Conservation (phyloP, 768 basidiomycete species). For the Mycena capillaripes region DNA sequence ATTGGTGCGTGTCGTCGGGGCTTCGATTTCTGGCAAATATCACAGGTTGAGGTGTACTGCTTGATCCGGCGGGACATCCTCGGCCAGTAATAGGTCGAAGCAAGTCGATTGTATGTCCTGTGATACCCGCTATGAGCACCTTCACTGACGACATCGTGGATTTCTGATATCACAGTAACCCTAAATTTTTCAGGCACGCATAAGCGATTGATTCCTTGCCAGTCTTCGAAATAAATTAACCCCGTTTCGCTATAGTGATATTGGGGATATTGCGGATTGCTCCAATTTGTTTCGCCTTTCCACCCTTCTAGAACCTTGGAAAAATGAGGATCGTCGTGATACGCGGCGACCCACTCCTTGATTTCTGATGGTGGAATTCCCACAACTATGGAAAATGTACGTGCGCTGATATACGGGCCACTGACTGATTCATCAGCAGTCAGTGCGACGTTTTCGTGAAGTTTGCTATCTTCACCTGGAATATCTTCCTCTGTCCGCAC, state of each 20-base stretch:
- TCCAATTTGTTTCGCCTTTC: neutral
- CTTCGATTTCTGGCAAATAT: too few relatives aligned
- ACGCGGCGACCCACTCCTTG: neutral
- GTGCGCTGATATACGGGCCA: neutral
- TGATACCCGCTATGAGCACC: neutral
- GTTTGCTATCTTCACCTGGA: neutral
- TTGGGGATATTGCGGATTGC: neutral
- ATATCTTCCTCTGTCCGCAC: constrained; percentile 19
- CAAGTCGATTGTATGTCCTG: constrained; percentile 3
- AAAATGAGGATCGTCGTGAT: neutral
- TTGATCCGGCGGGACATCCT: neutral
- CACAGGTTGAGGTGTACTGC: neutral
- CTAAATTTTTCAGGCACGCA: neutral
- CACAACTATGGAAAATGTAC: neutral
- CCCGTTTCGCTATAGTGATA: neutral
- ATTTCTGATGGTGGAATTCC: neutral
- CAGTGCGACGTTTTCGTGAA: neutral
- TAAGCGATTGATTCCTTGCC: neutral
- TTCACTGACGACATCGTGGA: neutral
- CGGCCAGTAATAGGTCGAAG: neutral
- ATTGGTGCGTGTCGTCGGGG: neutral
- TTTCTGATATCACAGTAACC: neutral
- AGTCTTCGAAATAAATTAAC: neutral
- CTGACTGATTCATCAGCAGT: neutral
- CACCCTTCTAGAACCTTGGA: neutral